Evolutionary conservation across 2,329 filamentous ascomycete species (phyloP).

Genomic region (Nakataea oryzae): DNA sequence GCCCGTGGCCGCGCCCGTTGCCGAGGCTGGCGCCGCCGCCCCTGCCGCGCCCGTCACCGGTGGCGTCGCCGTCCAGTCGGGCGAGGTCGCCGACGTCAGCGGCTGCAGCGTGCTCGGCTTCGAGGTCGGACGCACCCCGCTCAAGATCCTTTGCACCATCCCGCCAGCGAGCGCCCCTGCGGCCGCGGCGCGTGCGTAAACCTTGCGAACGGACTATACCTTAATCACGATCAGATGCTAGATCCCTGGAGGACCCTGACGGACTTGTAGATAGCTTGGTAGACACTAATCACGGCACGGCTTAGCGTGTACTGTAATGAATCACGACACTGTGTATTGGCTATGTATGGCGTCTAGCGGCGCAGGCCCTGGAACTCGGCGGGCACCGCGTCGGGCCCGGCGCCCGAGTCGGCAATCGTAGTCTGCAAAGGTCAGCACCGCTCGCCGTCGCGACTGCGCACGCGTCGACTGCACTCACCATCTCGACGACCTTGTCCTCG

Average conservation of each 20-base stretch:
- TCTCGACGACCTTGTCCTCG: neutral
- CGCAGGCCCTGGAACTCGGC: neutral
- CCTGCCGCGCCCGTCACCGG: neutral
- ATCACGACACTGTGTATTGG: no score
- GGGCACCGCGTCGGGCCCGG: neutral
- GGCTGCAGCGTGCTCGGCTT: constrained; percentile 4
- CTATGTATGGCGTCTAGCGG: no score
- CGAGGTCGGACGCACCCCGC: neutral
- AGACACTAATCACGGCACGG: no score
- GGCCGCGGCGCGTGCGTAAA: neutral
- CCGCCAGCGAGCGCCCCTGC: neutral
- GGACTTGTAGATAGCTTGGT: no score
- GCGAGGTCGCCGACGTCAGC: neutral
- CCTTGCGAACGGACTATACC: neutral
- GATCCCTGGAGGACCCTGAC: no score
- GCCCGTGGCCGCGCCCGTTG: neutral
- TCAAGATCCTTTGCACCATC: neutral
- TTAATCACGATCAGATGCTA: neutral
- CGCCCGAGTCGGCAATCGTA: neutral
- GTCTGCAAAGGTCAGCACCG: neutral
- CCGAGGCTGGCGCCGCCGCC: neutral
- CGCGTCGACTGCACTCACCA: neutral
- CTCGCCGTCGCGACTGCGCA: neutral
- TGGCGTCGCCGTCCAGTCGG: neutral
- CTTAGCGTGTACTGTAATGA: no score